Evolutionary conservation across 768 basidiomycete genomes (phyloP), one percentile per base, ranked within the genome.

Genomic region (Holtermannia corniformis): DNA sequence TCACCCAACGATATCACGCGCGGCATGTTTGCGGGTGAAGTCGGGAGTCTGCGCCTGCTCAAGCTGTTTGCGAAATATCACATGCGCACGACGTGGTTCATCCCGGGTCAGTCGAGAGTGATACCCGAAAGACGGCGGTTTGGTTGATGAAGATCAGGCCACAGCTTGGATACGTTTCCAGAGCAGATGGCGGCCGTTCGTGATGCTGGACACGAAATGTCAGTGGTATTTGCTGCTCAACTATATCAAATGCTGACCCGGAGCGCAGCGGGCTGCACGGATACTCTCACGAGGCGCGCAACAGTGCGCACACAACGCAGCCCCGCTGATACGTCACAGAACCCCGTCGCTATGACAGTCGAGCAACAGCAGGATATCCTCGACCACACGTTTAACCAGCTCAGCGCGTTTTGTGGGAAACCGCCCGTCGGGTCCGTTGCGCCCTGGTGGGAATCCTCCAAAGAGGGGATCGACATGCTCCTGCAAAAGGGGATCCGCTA

Each of bases 391-490:
- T 77, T 78, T 68, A 73, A 79, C 19, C 73, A 84, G n/a, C 72
- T 85, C 41, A 84, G 83, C 0, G 75, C 77, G 12, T 85, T 85
- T 63, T 83, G 82, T 63, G 32, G 32, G 7, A 63, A 65, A 46
- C 49, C 63, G 11, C 67, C 67, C 3, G 55, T 59, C 4, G 65
- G 67, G 2, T 55, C 52, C 32, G 83, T 84, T 27, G 84, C 84
- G 1, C 84, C 84, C 0, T 87, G 85, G 83, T 87, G 84, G 84
- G 85, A 87, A 66, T 80, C 80, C 2, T 82, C 79, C 68, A 81
- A 78, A 56, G 83, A 84, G 66, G 81, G 81, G 3, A 80, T 80
- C 0, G 71, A 78, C 14, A 73, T 86, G 22, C 72, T 86, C 22
- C 76, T 85, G 21, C 81, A 82, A 32, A 81, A 82, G 57, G 85